phyloP scores from a whole-genome alignment of 352 stramenopile genomes.

The Pythium plurisporium region DNA sequence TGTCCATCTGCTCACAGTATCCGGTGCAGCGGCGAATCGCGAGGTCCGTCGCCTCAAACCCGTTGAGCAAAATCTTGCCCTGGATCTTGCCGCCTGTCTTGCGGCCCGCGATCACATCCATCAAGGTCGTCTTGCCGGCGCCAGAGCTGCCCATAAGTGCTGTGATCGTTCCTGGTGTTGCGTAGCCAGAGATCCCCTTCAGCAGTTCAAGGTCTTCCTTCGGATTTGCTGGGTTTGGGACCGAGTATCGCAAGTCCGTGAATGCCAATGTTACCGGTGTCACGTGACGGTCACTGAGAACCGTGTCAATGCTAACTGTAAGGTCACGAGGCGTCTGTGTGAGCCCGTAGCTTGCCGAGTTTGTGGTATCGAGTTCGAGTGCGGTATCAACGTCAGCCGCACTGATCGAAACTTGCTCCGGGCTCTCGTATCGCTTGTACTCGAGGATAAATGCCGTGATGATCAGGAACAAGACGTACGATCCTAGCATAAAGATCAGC shows the following conservation, averaged over 20 bases:
- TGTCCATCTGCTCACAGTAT: conserved; percentile 39
- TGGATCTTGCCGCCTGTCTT: conserved; percentile 87
- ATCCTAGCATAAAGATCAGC: conserved; percentile 17
- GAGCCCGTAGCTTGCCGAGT: too few species aligned
- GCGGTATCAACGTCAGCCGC: too few species aligned
- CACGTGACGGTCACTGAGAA: too few species aligned
- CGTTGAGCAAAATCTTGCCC: conserved; percentile 88
- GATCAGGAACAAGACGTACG: conserved; percentile 27
- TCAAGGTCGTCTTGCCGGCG: conserved; percentile 92
- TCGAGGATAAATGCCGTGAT: conserved; percentile 25
- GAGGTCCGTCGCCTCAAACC: conserved; percentile 59
- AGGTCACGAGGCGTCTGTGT: too few species aligned
- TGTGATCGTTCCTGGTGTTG: conserved; percentile 45
- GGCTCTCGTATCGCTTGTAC: conserved; percentile 26
- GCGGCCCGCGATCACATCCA: conserved; percentile 92
- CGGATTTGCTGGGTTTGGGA: conserved; percentile 18
- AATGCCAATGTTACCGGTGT: not conserved
- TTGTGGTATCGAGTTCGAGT: too few species aligned
- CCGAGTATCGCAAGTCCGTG: conserved; percentile 23
- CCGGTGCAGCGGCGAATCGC: conserved; percentile 34
- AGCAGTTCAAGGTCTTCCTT: conserved; percentile 43
- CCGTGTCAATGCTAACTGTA: too few species aligned
- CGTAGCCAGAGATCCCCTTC: conserved; percentile 43
- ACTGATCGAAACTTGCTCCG: too few species aligned
- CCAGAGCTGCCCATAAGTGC: conserved; percentile 69